phyloP scores from a whole-genome alignment of 257 asterid species.

The Capsicum chinense region DNA sequence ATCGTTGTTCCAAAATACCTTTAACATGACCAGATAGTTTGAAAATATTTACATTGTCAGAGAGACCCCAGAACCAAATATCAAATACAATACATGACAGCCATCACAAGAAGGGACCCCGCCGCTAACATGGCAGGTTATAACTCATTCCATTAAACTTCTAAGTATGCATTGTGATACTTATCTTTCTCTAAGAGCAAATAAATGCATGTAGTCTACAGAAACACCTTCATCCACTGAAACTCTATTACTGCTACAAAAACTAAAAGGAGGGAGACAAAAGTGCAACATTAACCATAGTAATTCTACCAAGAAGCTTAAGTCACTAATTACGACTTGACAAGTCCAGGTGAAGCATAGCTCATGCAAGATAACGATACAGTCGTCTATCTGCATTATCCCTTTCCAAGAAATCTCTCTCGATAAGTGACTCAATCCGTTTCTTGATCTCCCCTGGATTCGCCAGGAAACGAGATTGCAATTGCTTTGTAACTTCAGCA shows the following conservation, averaged over 20 bases:
- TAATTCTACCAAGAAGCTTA: slow-evolving; percentile 21
- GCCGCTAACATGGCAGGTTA: neutral
- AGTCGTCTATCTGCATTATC: slow-evolving; percentile 65
- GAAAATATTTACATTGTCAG: neutral
- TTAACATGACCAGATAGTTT: neutral
- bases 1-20: neutral
- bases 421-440: slow-evolving; percentile 82
- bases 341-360: slow-evolving; percentile 27
- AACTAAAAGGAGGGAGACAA: neutral
- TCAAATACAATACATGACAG: slow-evolving; percentile 6
- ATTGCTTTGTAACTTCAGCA: slow-evolving; percentile 81
- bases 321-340: slow-evolving; percentile 17
- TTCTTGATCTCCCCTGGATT: slow-evolving; percentile 85
- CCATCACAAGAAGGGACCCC: neutral
- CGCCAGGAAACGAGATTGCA: slow-evolving; percentile 84
- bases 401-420: slow-evolving; percentile 87
- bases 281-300: neutral
- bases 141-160: neutral
- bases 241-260: slow-evolving; percentile 9
- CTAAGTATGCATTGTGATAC: neutral
- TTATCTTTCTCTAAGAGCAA: neutral
- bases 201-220: neutral
- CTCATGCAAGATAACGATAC: slow-evolving; percentile 71
- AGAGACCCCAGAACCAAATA: neutral
- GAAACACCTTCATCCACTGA: slow-evolving; percentile 19